Conservation (phyloP, 495 filamentous ascomycete genomes). For the Daldinia grandis region DNA sequence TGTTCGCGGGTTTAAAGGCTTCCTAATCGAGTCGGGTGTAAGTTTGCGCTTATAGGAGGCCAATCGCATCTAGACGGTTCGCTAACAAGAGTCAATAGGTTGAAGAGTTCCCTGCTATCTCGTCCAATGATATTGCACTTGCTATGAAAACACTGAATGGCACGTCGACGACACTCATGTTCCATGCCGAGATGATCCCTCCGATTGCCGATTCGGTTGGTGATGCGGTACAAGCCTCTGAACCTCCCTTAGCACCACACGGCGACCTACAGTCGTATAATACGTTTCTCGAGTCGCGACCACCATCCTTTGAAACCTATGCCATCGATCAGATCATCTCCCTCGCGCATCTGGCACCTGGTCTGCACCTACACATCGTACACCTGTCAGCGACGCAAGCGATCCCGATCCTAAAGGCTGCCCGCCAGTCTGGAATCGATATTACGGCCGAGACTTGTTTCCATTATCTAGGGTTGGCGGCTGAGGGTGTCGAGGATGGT, state of each 20-base stretch:
- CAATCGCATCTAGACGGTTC: constrained; percentile 2
- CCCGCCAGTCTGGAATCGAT: constrained; percentile 79
- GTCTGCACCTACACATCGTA: constrained; percentile 91
- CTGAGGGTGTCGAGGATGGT: constrained; percentile 84
- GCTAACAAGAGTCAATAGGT: constrained; percentile 62
- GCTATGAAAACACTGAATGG: constrained; percentile 82
- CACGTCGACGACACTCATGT: constrained; percentile 88
- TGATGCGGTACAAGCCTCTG: constrained; percentile 76
- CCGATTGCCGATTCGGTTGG: constrained; percentile 84
- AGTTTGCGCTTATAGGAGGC: constrained; percentile 47
- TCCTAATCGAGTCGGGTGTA: constrained; percentile 96
- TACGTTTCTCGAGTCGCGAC: constrained; percentile 92
- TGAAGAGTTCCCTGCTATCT: constrained; percentile 93
- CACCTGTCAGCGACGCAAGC: constrained; percentile 92
- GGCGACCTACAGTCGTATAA: constrained; percentile 83
- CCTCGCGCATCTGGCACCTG: constrained; percentile 79
- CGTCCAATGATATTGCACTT: constrained; percentile 75
- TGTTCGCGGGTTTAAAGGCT: constrained; percentile 96
- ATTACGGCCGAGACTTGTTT: constrained; percentile 98
- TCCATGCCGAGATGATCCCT: constrained; percentile 98
- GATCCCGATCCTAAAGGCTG: constrained; percentile 86
- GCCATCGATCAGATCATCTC: constrained; percentile 88
- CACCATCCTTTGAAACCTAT: constrained; percentile 88
- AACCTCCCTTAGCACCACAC: constrained; percentile 74
- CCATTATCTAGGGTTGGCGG: constrained; percentile 93